These are phyloP conservation scores for Saccharum spontaneum DNA, from an alignment of 176 grass and related monocot species.

Conservation along the genomic window DNA sequence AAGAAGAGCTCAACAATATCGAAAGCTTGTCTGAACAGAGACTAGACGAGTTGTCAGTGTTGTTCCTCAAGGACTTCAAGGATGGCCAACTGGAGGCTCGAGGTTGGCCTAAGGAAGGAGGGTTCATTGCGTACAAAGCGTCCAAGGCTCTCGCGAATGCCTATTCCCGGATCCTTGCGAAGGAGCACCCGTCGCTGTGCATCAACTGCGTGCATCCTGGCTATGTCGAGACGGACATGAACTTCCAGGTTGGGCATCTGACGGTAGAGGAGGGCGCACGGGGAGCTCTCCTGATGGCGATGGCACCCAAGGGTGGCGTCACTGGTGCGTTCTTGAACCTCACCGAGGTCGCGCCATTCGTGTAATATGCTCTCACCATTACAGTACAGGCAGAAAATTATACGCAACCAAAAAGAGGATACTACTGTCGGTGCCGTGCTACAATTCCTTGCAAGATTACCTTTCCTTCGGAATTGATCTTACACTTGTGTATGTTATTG, in stretches of 20 bases:
- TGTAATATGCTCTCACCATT: neutral
- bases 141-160: constrained; percentile 1
- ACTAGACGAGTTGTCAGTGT: neutral
- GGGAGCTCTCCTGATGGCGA: constrained; percentile 5
- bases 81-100: neutral
- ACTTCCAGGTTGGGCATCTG: neutral
- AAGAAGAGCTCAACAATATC: neutral
- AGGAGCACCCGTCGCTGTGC: neutral
- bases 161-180: neutral
- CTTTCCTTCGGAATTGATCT: too few relatives aligned
- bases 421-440: too few relatives aligned
- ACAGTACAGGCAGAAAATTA: too few relatives aligned
- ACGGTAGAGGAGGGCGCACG: neutral
- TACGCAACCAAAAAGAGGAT: too few relatives aligned
- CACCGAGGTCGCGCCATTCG: neutral
- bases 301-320: neutral
- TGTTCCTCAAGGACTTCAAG: constrained; percentile 1
- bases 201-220: constrained; percentile 12
- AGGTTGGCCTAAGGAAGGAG: neutral
- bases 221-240: constrained; percentile 1
- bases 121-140: neutral
- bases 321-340: neutral
- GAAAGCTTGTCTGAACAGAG: neutral
- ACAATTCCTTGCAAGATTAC: too few relatives aligned
- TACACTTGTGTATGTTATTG: too few relatives aligned